Conservation (phyloP, 257 asterid genomes). For the Solanum chmielewskii region DNA sequence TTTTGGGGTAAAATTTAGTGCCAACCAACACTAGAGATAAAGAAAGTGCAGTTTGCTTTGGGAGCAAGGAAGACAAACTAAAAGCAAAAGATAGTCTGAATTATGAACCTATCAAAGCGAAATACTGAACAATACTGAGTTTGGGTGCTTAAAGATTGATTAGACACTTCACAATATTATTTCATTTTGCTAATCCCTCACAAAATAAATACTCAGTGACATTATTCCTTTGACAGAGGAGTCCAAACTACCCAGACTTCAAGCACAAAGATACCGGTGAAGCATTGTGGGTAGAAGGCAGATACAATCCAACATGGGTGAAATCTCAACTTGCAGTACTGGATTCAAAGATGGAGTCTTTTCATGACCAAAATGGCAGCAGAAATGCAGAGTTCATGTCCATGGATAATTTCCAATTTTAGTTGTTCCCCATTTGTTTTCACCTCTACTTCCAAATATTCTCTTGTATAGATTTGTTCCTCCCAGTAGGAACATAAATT, state of each 20-base stretch:
- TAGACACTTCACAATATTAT: not conserved
- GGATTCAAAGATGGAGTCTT: slow-evolving; percentile 69
- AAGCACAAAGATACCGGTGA: slow-evolving; percentile 97
- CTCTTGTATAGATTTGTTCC: slow-evolving; percentile 4
- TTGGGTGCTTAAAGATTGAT: not conserved
- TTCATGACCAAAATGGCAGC: slow-evolving; percentile 47
- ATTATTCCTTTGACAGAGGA: slow-evolving; percentile 41
- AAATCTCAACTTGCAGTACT: slow-evolving; percentile 79
- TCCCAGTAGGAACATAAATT: not conserved
- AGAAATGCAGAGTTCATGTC: slow-evolving; percentile 34
- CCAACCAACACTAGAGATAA: not conserved
- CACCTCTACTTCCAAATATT: not conserved
- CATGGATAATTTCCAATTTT: slow-evolving; percentile 42
- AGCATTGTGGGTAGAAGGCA: slow-evolving; percentile 85
- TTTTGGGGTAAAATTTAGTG: not conserved
- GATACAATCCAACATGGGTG: slow-evolving; percentile 85
- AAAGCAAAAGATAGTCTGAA: not conserved
- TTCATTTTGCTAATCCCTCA: not conserved
- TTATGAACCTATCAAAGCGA: not conserved
- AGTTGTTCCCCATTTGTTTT: slow-evolving; percentile 9
- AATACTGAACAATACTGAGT: not conserved
- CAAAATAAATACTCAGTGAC: not conserved
- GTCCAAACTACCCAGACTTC: slow-evolving; percentile 93
- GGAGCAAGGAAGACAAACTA: not conserved
- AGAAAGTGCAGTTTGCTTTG: not conserved